These are phyloP conservation scores for Sarcodon aspratus DNA, from an alignment of 768 basidiomycete genomes.

Conservation along the genomic window DNA sequence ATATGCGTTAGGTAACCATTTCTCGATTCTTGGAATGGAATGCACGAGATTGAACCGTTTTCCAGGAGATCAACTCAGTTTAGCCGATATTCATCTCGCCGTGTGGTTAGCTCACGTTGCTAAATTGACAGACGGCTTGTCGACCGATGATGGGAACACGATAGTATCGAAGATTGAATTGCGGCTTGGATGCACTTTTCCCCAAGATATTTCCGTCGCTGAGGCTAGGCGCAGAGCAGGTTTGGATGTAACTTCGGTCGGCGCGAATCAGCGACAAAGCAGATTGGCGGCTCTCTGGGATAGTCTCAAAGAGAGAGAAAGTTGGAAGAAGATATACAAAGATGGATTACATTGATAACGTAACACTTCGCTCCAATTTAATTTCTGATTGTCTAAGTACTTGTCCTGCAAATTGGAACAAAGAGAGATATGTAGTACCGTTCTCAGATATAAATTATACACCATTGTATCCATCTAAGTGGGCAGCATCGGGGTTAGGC, in stretches of 20 bases:
- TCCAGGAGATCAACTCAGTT: constrained; percentile 70
- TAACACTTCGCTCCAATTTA: not conserved
- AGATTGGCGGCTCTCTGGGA: constrained; percentile 72
- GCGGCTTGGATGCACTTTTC: constrained; percentile 35
- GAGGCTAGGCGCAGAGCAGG: constrained; percentile 19
- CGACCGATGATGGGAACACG: constrained; percentile 36
- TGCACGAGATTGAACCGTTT: not conserved
- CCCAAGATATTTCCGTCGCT: constrained; percentile 27
- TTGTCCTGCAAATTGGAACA: not conserved
- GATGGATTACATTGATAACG: constrained; percentile 29
- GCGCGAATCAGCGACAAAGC: constrained; percentile 22
- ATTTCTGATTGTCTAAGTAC: not conserved
- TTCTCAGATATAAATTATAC: not conserved
- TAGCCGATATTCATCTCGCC: constrained; percentile 73
- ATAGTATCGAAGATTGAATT: constrained; percentile 41
- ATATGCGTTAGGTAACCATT: constrained; percentile 40
- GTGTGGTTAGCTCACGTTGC: constrained; percentile 63
- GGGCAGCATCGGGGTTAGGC: not conserved
- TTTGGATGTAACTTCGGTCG: constrained; percentile 14
- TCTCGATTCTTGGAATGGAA: not conserved
- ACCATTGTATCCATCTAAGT: not conserved
- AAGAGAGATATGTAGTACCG: not conserved
- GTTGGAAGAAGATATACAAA: constrained; percentile 60
- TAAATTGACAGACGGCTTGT: constrained; percentile 40
- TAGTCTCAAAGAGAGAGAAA: constrained; percentile 45